Conservation (phyloP, 2,329 filamentous ascomycete genomes). For the Colletotrichum euphorbiae region DNA sequence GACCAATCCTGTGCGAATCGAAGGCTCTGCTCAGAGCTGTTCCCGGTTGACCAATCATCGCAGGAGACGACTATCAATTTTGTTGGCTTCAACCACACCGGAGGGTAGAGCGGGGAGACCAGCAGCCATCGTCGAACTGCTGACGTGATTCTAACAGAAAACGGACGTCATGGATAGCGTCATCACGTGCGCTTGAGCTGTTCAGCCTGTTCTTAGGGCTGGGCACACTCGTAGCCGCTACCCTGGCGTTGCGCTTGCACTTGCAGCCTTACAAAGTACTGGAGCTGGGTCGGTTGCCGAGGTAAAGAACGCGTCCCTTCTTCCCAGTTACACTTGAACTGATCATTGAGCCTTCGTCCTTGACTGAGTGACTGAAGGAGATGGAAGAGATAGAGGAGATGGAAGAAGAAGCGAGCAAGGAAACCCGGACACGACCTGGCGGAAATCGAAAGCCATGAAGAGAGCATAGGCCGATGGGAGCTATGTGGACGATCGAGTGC, state of each 20-base stretch:
- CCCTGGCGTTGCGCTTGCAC: slow-evolving; percentile 3
- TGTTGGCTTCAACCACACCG: neutral
- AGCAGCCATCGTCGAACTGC: neutral
- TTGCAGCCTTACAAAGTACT: neutral
- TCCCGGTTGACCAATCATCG: slow-evolving; percentile 11
- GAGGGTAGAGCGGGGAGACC: neutral
- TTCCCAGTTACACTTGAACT: neutral
- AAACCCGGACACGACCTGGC: neutral
- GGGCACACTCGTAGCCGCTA: neutral
- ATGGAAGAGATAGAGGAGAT: neutral
- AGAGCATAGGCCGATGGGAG: neutral
- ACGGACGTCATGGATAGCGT: slow-evolving; percentile 34
- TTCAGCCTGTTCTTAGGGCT: neutral
- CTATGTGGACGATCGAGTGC: neutral
- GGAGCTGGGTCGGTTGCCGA: neutral
- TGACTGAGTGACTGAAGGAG: neutral
- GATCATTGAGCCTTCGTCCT: neutral
- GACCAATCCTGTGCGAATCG: slow-evolving; percentile 30
- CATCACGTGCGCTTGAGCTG: slow-evolving; percentile 37
- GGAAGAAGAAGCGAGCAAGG: neutral
- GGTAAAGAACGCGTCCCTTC: too few species aligned
- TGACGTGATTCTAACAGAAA: slow-evolving; percentile 33
- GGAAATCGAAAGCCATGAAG: too few species aligned
- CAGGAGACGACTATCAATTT: slow-evolving; percentile 5
- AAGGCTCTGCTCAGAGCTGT: neutral